Percentiles rank a stretch among this genome's conserved stretches.
Evolutionary conservation across 495 filamentous ascomycete genomes (phyloP).

Genomic region (Halenospora varia): DNA sequence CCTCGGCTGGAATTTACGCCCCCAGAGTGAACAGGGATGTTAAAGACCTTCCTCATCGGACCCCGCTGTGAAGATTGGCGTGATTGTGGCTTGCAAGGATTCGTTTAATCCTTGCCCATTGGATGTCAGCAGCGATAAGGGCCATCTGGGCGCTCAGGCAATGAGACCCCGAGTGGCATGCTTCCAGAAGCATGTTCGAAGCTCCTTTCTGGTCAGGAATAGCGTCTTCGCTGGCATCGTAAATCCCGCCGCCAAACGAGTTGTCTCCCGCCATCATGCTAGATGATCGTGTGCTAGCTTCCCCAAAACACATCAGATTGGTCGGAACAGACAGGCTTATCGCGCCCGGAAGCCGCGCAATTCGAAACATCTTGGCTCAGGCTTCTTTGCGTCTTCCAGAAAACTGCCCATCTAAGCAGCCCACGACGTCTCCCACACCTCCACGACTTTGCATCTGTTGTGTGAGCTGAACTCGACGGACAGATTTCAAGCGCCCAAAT

Average conservation of each 20-base stretch:
- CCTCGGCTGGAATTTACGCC: not conserved
- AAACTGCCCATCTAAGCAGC: not conserved
- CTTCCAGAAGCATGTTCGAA: not conserved
- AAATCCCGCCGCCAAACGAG: too few relatives aligned
- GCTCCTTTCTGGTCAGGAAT: too few relatives aligned
- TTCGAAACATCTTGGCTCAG: not conserved
- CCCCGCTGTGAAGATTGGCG: not conserved
- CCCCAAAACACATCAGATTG: too few relatives aligned
- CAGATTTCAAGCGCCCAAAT: not conserved
- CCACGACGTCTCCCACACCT: too few relatives aligned
- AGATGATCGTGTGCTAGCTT: too few relatives aligned
- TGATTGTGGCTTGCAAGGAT: not conserved
- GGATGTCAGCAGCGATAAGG: not conserved
- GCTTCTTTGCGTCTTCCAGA: not conserved
- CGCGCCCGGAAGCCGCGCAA: not conserved
- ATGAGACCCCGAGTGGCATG: not conserved
- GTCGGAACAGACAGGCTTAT: not conserved
- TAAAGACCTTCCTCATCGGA: not conserved
- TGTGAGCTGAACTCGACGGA: too few relatives aligned
- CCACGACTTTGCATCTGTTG: too few relatives aligned
- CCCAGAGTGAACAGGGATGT: too few relatives aligned
- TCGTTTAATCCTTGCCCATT: not conserved
- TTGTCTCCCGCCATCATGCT: too few relatives aligned
- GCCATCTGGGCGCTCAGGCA: not conserved
- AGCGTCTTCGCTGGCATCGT: not conserved